Base-by-base conservation (phyloP, 345 rosid species). In the Theobroma cacao region DNA sequence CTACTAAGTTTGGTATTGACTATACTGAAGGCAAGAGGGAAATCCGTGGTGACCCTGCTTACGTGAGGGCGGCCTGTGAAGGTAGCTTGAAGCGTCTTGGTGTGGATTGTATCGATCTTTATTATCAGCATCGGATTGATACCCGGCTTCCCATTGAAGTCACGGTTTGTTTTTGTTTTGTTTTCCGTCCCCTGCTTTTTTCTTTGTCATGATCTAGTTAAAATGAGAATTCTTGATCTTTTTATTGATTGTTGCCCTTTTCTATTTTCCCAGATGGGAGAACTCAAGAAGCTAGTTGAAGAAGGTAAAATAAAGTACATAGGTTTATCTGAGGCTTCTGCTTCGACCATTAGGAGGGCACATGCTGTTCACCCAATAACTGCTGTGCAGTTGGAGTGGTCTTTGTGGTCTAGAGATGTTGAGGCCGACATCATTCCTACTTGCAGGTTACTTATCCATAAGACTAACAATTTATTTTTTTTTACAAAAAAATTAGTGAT, bases 331-430 rank as follows among this genome's bases (percentile, higher is more conserved):
- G 93, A 94, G 86, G 97, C 95, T 47, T 93, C 95, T 12, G 91
- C 93, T 22, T 88, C 96, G 20, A 90, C 94, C 30, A 91, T 93
- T 63, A 88, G 93, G 81, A 79, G 97, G 65, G 97, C 95, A 17
- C 95, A 92, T 75, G 92, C 89, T 40, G 88, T 92, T 82, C 98
- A 92, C 63, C 97, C 97, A 0, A 79, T 92, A 40, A 92, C 91
- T 11, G 93, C 90, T 3, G 84, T 92, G 7, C 92, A 93, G 52
- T 71, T 92, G 31, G 98, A 92, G 75, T 92, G 97, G 98, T 92
- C 95, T 2, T 82, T 94, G 67, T 92, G 95, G 97, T 65, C 90
- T 1, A 85, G 98, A 81, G 98, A 92, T 75, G 95, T 88, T 31
- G 95, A 93, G 83, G 86, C 84, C 74, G 93, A 73, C 4, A 73